Evolutionary conservation across 352 stramenopile genomes (phyloP).

Genomic region (Plasmopara halstedii): DNA sequence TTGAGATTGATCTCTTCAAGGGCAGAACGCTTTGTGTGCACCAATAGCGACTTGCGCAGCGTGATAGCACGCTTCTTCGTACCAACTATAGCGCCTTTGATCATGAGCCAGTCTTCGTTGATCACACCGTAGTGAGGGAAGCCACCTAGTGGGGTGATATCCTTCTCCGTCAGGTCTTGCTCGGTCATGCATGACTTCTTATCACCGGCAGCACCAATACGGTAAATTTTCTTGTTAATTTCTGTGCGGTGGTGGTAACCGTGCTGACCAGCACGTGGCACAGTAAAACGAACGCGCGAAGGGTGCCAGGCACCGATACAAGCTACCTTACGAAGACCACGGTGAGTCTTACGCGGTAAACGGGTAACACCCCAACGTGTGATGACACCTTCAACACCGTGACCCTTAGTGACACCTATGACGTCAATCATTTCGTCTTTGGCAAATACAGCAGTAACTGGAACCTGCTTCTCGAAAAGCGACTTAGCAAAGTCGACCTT

Average conservation of each 20-base stretch:
- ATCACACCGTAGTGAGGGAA: conserved; percentile 99
- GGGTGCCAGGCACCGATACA: conserved; percentile 99
- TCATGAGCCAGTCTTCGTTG: conserved; percentile 99
- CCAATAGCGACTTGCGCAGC: conserved; percentile 97
- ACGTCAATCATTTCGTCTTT: conserved; percentile 99
- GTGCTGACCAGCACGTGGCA: conserved; percentile 98
- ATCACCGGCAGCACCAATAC: conserved; percentile 90
- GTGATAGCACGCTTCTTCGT: conserved; percentile 99
- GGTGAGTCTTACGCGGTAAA: conserved; percentile 99
- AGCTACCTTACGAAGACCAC: conserved; percentile 99
- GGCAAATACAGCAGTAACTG: conserved; percentile 90
- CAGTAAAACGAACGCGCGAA: conserved; percentile 96
- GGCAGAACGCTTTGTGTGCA: conserved; percentile 95
- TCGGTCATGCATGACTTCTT: conserved; percentile 97
- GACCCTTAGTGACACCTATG: conserved; percentile 98
- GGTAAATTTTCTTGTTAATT: conserved; percentile 99
- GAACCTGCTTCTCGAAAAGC: conserved; percentile 99
- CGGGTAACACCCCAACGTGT: conserved; percentile 99
- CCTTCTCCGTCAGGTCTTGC: conserved; percentile 99
- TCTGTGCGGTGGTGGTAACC: conserved; percentile 99
- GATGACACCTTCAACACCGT: conserved; percentile 98
- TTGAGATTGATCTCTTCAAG: conserved; percentile 95
- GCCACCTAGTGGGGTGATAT: conserved; percentile 98
- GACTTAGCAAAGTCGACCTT: conserved; percentile 99
- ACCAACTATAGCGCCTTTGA: conserved; percentile 98